These are phyloP conservation scores for Actinomucor elegans DNA, from an alignment of 371 early-diverging fungal species.

Conservation along the genomic window DNA sequence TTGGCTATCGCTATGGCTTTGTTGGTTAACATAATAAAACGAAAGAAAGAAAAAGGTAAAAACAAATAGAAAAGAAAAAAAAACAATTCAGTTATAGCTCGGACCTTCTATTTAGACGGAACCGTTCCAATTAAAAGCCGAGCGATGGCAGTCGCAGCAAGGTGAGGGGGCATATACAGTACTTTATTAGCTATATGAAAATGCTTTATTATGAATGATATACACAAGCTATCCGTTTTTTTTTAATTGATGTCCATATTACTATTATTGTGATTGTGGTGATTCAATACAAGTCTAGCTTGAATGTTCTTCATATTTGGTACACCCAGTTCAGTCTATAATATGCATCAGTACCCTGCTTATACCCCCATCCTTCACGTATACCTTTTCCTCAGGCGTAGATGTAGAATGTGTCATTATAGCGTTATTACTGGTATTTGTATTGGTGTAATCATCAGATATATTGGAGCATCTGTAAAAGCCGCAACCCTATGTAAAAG, in stretches of 20 bases:
- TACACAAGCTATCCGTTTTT: too few species aligned
- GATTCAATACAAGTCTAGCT: constrained; percentile 1
- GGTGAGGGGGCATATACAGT: too few species aligned
- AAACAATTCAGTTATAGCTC: background rate
- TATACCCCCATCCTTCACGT: too few species aligned
- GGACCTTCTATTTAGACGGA: constrained; percentile 7
- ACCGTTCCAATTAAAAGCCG: background rate
- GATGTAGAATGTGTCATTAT: too few species aligned
- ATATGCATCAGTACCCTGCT: too few species aligned
- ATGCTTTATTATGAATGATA: too few species aligned
- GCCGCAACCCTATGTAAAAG: constrained; percentile 23
- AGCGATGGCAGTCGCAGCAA: too few species aligned
- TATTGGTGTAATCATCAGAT: background rate
- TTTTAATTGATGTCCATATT: background rate
- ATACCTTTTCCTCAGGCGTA: constrained; percentile 11
- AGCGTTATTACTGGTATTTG: background rate
- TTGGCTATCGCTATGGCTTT: constrained; percentile 34
- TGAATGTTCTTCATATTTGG: constrained; percentile 30
- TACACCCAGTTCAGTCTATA: constrained; percentile 35
- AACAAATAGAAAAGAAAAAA: background rate
- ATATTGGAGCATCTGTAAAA: constrained; percentile 27
- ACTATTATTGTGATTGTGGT: background rate
- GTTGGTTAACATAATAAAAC: constrained; percentile 18
- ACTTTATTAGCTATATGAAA: too few species aligned
- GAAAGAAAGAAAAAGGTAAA: constrained; percentile 1